Evolutionary conservation across 1,284 basidiomycete genomes (phyloP).

Genomic region (Fomitopsis palustris): DNA sequence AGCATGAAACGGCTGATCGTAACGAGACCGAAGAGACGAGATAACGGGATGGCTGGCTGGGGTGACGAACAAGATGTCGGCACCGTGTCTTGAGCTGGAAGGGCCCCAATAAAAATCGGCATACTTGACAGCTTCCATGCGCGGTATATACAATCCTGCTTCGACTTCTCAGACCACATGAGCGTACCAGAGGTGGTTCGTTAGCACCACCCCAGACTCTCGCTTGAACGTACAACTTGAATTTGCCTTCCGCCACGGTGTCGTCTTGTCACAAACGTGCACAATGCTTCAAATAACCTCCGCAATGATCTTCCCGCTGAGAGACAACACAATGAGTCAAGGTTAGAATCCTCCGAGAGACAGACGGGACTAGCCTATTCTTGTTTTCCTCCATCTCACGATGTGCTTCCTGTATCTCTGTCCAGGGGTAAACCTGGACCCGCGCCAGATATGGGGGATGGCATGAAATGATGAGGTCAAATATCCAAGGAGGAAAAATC

Average conservation of each 20-base stretch:
- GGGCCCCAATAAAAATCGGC: neutral
- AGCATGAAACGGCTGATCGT: neutral
- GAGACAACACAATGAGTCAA: neutral
- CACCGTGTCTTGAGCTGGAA: neutral
- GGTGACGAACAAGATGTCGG: neutral
- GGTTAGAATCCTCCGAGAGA: neutral
- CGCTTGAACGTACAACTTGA: too few relatives aligned
- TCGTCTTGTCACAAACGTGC: neutral
- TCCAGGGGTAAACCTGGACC: constrained; percentile 75
- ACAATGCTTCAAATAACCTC: constrained; percentile 36
- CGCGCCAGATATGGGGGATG: neutral
- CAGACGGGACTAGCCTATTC: constrained; percentile 45
- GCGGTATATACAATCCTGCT: neutral
- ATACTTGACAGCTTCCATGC: constrained; percentile 1
- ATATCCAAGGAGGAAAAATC: neutral
- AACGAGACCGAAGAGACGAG: neutral
- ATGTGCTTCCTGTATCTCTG: constrained; percentile 81
- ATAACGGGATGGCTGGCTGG: neutral
- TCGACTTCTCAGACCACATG: neutral
- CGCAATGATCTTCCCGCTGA: constrained; percentile 52
- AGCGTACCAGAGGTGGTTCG: neutral
- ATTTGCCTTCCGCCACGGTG: neutral
- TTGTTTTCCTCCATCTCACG: constrained; percentile 85
- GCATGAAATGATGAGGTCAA: constrained; percentile 1
- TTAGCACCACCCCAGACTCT: neutral